These are phyloP conservation scores for Catharanthus roseus DNA, from an alignment of 257 asterid species.

Conservation along the genomic window DNA sequence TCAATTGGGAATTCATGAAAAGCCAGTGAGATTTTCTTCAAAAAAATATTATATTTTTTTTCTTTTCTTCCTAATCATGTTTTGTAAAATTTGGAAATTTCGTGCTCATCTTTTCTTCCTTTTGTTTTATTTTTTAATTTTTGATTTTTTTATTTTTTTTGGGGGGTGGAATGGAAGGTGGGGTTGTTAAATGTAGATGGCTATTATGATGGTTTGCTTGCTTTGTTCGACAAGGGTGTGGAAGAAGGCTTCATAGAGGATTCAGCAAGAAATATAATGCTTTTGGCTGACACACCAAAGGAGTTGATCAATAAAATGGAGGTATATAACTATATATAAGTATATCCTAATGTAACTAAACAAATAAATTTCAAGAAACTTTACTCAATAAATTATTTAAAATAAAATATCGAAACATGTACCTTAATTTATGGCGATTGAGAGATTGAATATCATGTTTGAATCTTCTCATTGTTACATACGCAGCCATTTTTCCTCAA, in stretches of 20 bases:
- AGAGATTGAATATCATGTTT: too few species aligned
- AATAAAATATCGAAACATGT: too few species aligned
- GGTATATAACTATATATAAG: neutral
- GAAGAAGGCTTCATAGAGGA: constrained; percentile 63
- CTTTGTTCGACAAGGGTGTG: constrained; percentile 63
- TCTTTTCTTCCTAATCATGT: neutral
- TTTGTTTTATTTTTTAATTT: neutral
- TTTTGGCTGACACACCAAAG: constrained; percentile 23
- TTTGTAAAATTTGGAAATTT: neutral
- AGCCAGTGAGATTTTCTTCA: constrained; percentile 42
- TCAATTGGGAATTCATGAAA: constrained; percentile 63
- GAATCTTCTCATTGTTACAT: too few species aligned
- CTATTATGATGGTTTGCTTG: constrained; percentile 57
- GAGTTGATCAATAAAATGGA: constrained; percentile 27
- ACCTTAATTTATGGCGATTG: too few species aligned
- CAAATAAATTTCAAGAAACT: too few species aligned
- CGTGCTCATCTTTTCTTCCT: neutral
- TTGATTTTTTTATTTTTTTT: neutral
- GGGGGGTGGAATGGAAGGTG: constrained; percentile 30
- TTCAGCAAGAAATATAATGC: constrained; percentile 50
- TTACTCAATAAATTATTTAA: too few species aligned
- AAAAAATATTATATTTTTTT: neutral
- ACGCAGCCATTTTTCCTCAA: too few species aligned
- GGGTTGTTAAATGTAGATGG: constrained; percentile 72
- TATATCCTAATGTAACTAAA: too few species aligned